phyloP scores from a whole-genome alignment of 345 rosid genomes.

The Gynandropsis gynandra region DNA sequence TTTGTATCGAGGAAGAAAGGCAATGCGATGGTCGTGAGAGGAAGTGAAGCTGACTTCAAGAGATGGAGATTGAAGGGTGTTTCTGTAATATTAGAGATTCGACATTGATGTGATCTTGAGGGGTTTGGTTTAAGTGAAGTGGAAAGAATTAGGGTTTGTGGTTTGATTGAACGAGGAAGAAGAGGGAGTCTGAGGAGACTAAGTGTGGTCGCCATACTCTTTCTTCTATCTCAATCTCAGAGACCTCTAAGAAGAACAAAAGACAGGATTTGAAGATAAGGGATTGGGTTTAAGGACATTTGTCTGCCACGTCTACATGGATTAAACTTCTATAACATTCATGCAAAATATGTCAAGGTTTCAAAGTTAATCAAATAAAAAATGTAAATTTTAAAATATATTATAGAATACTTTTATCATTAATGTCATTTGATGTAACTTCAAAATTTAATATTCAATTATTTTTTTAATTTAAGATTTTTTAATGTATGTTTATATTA shows the following conservation, averaged over 20 bases:
- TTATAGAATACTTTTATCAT: too few species aligned
- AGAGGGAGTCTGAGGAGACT: slow-evolving; percentile 40
- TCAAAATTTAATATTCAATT: too few species aligned
- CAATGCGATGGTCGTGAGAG: slow-evolving; percentile 46
- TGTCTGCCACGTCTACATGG: too few species aligned
- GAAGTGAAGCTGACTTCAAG: slow-evolving; percentile 45
- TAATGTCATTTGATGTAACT: too few species aligned
- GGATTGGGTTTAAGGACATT: not conserved
- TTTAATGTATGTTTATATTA: too few species aligned
- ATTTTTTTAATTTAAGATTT: too few species aligned
- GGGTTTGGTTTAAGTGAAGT: slow-evolving; percentile 26
- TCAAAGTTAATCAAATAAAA: too few species aligned
- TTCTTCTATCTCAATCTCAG: slow-evolving; percentile 17
- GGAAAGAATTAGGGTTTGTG: slow-evolving; percentile 17
- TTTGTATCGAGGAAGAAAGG: slow-evolving; percentile 58
- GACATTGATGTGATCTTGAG: slow-evolving; percentile 13
- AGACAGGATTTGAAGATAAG: not conserved
- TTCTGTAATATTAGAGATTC: slow-evolving; percentile 1
- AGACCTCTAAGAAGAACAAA: slow-evolving; percentile 1
- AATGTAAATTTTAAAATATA: too few species aligned
- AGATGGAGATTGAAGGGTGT: slow-evolving; percentile 22
- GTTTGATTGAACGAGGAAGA: slow-evolving; percentile 24
- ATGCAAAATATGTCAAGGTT: too few species aligned
- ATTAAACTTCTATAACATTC: too few species aligned
- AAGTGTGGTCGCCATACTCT: slow-evolving; percentile 68